phyloP scores from a whole-genome alignment of 495 filamentous ascomycete species.

The Penicillium atrosanguineum region DNA sequence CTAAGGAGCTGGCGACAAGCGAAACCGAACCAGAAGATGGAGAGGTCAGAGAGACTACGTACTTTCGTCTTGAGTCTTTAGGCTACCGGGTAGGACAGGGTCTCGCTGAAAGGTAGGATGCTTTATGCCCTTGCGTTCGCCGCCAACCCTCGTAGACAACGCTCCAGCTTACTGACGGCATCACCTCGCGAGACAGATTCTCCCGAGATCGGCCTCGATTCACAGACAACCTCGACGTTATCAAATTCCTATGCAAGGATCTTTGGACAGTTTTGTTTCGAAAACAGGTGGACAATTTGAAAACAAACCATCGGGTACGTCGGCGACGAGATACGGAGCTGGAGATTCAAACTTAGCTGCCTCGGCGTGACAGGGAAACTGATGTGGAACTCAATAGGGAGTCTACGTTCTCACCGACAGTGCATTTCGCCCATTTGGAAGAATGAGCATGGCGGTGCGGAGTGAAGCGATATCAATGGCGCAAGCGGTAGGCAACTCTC shows the following conservation, averaged over 20 bases:
- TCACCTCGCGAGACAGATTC: conserved; percentile 55
- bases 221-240: conserved; percentile 81
- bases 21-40: conserved; percentile 63
- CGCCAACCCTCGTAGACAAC: background rate
- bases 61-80: conserved; percentile 76
- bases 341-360: background rate
- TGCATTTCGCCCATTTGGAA: conserved; percentile 79
- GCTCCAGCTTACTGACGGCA: background rate
- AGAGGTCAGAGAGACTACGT: conserved; percentile 76
- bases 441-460: conserved; percentile 78
- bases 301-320: conserved; percentile 89
- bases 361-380: conserved; percentile 1
- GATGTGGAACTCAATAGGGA: conserved; percentile 51
- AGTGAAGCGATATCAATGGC: conserved; percentile 69
- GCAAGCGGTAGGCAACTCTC: conserved; percentile 67
- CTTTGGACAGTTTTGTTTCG: conserved; percentile 90
- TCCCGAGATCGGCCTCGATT: conserved; percentile 84
- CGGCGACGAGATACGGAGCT: background rate
- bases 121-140: background rate
- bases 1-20: conserved; percentile 35
- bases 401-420: conserved; percentile 97
- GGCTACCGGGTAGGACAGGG: conserved; percentile 94
- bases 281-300: conserved; percentile 97
- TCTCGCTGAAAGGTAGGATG: conserved; percentile 78
- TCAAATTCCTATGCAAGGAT: conserved; percentile 98